These are phyloP conservation scores for Krasilnikovozyma curviuscula DNA, from an alignment of 768 basidiomycete species.

Conservation along the genomic window DNA sequence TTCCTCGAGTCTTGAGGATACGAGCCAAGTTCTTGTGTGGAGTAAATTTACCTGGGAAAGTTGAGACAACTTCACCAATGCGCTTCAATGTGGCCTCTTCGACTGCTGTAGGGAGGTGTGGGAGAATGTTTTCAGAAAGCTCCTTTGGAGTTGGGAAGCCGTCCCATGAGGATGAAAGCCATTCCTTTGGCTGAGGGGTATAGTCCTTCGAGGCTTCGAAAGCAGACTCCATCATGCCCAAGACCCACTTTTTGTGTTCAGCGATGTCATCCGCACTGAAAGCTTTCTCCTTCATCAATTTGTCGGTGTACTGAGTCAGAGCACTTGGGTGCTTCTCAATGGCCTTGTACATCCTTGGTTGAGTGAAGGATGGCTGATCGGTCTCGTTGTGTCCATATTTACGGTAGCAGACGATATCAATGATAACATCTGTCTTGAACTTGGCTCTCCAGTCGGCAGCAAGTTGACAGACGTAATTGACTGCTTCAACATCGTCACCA, in stretches of 20 bases:
- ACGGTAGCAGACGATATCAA: constrained; percentile 97
- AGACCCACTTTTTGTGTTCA: constrained; percentile 98
- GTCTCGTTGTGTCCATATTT: constrained; percentile 99
- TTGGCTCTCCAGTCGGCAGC: constrained; percentile 96
- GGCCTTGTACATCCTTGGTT: constrained; percentile 95
- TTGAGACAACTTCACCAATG: constrained; percentile 70
- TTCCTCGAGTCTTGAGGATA: constrained; percentile 69
- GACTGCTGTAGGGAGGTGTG: constrained; percentile 71
- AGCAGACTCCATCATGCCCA: constrained; percentile 95
- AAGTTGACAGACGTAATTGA: constrained; percentile 94
- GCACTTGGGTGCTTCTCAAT: constrained; percentile 86
- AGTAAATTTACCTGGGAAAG: constrained; percentile 64
- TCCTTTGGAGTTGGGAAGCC: constrained; percentile 96
- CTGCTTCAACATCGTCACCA: constrained; percentile 92
- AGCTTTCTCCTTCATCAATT: constrained; percentile 70
- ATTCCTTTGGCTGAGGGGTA: constrained; percentile 81
- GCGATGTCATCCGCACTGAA: constrained; percentile 93
- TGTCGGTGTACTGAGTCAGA: constrained; percentile 76
- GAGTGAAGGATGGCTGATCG: constrained; percentile 95
- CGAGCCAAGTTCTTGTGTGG: constrained; percentile 86
- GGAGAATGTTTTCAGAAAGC: constrained; percentile 75
- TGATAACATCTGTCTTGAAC: constrained; percentile 95
- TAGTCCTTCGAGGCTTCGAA: constrained; percentile 89
- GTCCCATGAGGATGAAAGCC: constrained; percentile 94
- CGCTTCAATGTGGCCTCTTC: constrained; percentile 55